Percentiles rank a stretch among this genome's conserved stretches.
phyloP scores from a whole-genome alignment of 2,329 filamentous ascomycete species.

The Daldinia sp. region DNA sequence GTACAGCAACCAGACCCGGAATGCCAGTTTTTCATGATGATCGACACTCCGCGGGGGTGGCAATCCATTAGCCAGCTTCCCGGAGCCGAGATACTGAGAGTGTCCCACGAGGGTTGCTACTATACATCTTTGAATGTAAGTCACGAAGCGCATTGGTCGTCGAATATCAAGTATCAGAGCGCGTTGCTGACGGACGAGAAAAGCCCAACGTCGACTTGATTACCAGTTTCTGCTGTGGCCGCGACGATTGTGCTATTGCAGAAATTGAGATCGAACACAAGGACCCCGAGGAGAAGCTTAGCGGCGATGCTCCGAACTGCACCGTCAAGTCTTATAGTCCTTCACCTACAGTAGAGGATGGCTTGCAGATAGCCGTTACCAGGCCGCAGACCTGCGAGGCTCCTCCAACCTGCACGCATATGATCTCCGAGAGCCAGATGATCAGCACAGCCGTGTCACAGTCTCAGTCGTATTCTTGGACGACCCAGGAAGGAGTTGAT shows the following conservation, averaged over 20 bases:
- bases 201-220: conserved; percentile 26
- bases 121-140: conserved; percentile 26
- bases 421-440: conserved; percentile 18
- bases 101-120: conserved; percentile 23
- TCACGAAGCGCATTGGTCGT: neutral
- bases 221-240: conserved; percentile 31
- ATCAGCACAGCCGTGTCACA: conserved; percentile 22
- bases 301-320: conserved; percentile 13
- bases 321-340: conserved; percentile 7
- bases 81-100: conserved; percentile 21
- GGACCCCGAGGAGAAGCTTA: neutral
- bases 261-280: conserved; percentile 18
- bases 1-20: conserved; percentile 20
- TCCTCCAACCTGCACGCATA: conserved; percentile 24
- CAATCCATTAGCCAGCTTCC: conserved; percentile 25
- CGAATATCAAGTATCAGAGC: too few species aligned
- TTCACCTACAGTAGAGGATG: conserved; percentile 13
- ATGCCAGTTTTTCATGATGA: conserved; percentile 30
- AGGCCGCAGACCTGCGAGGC: conserved; percentile 30
- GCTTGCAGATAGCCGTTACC: conserved; percentile 26
- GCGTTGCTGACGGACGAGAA: neutral
- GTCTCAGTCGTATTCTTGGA: conserved; percentile 25
- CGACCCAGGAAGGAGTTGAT: conserved; percentile 15
- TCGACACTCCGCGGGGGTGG: conserved; percentile 13
- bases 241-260: conserved; percentile 22